A percentile compares a stretch with the other conserved stretches of the same genome.
Evolutionary conservation across 257 asterid genomes (phyloP).

Genomic region (Ehretia macrophylla): DNA sequence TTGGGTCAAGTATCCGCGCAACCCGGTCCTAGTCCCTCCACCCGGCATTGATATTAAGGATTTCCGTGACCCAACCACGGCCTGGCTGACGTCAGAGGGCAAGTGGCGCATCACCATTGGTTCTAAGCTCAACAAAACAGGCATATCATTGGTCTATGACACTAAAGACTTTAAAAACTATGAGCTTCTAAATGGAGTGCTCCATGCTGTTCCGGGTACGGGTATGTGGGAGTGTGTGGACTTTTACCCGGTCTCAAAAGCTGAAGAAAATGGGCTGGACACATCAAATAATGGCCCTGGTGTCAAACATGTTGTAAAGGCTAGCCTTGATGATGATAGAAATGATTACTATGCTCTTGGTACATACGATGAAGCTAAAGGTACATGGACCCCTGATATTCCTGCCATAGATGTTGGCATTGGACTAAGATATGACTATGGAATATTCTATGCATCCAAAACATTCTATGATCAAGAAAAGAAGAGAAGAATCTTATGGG

Average conservation of each 20-base stretch:
- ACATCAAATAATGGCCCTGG: conserved; percentile 50
- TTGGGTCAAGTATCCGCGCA: conserved; percentile 66
- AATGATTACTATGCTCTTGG: conserved; percentile 79
- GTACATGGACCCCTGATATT: conserved; percentile 65
- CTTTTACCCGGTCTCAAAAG: conserved; percentile 60
- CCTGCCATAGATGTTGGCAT: conserved; percentile 55
- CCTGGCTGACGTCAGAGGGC: conserved; percentile 56
- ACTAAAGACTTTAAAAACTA: conserved; percentile 58
- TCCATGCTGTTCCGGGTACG: conserved; percentile 61
- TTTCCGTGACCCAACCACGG: conserved; percentile 89
- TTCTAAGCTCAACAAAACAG: conserved; percentile 60
- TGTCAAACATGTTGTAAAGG: conserved; percentile 61
- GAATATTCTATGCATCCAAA: conserved; percentile 73
- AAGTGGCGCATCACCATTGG: conserved; percentile 79
- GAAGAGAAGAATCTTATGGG: conserved; percentile 74
- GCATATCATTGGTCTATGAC: conserved; percentile 68
- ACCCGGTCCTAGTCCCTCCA: conserved; percentile 77
- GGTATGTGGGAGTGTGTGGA: conserved; percentile 97
- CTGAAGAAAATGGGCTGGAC: conserved; percentile 50
- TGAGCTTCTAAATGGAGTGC: conserved; percentile 33
- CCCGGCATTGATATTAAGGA: conserved; percentile 48
- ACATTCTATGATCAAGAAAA: conserved; percentile 66
- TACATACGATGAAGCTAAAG: conserved; percentile 30
- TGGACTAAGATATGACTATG: conserved; percentile 78
- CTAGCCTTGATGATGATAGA: conserved; percentile 72